A percentile compares a stretch with the other conserved stretches of the same genome.
phyloP scores from a whole-genome alignment of 2,329 filamentous ascomycete genomes.

The Hypoxylon sp. region DNA sequence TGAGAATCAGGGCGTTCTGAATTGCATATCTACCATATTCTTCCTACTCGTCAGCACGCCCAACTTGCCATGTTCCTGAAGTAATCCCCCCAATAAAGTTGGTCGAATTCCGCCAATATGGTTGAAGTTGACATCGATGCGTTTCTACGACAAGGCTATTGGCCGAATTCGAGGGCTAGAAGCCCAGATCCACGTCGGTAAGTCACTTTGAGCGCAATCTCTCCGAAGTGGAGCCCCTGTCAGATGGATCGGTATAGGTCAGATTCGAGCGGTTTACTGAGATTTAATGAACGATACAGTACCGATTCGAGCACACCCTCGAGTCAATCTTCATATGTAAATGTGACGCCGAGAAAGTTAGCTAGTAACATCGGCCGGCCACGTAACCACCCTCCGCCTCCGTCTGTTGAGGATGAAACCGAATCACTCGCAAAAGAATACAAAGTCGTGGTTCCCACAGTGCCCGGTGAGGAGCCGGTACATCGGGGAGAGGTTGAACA shows the following conservation, averaged over 20 bases:
- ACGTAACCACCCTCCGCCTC: conserved; percentile 69
- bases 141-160: conserved; percentile 53
- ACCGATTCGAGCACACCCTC: conserved; percentile 34
- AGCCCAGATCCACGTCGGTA: conserved; percentile 49
- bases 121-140: conserved; percentile 50
- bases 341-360: conserved; percentile 45
- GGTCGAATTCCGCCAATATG: conserved; percentile 46
- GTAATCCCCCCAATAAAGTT: conserved; percentile 33
- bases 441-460: conserved; percentile 56
- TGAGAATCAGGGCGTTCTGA: conserved; percentile 42
- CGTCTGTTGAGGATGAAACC: conserved; percentile 78
- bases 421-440: conserved; percentile 74
- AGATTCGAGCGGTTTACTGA: conserved; percentile 38
- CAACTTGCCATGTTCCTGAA: conserved; percentile 48
- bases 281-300: conserved; percentile 41
- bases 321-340: conserved; percentile 44
- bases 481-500: conserved; percentile 78
- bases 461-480: conserved; percentile 68
- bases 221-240: conserved; percentile 16
- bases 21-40: conserved; percentile 39
- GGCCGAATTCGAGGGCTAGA: conserved; percentile 51
- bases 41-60: conserved; percentile 17
- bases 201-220: conserved; percentile 42
- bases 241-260: conserved; percentile 10
- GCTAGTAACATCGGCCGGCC: conserved; percentile 47